These are phyloP conservation scores for Phytopythium mirpurense DNA, from an alignment of 352 stramenopile genomes.

Conservation along the genomic window DNA sequence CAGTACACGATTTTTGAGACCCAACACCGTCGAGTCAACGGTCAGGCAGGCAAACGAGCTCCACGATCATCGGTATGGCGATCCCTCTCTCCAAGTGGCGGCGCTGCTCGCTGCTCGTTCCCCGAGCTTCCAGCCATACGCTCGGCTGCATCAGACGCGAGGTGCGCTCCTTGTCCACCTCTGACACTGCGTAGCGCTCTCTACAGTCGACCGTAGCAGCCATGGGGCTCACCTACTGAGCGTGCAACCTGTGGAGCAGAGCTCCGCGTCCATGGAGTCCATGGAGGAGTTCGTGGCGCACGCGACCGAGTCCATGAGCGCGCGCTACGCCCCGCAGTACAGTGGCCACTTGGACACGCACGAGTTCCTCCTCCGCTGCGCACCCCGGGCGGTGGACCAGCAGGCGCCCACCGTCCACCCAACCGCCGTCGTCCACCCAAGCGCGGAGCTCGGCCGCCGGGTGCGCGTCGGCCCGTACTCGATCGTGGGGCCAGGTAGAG, in stretches of 20 bases:
- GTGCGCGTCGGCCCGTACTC: constrained; percentile 74
- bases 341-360: background rate
- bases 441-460: constrained; percentile 42
- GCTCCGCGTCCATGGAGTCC: constrained; percentile 26
- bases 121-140: background rate
- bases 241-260: constrained; percentile 3
- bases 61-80: background rate
- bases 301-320: constrained; percentile 3
- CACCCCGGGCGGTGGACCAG: background rate
- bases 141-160: background rate
- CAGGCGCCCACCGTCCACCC: constrained; percentile 35
- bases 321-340: background rate
- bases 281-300: constrained; percentile 54
- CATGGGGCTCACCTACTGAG: too few species aligned
- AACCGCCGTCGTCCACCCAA: constrained; percentile 68
- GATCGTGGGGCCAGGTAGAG: constrained; percentile 64
- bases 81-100: background rate
- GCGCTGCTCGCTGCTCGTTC: background rate
- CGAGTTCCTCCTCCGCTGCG: constrained; percentile 3
- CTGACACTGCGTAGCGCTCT: background rate
- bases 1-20: too few species aligned
- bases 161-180: background rate
- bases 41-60: too few species aligned
- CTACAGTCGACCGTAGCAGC: too few species aligned
- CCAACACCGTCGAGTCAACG: too few species aligned